Conservation (phyloP, 768 basidiomycete genomes). For the Russula griseocarnosa region DNA sequence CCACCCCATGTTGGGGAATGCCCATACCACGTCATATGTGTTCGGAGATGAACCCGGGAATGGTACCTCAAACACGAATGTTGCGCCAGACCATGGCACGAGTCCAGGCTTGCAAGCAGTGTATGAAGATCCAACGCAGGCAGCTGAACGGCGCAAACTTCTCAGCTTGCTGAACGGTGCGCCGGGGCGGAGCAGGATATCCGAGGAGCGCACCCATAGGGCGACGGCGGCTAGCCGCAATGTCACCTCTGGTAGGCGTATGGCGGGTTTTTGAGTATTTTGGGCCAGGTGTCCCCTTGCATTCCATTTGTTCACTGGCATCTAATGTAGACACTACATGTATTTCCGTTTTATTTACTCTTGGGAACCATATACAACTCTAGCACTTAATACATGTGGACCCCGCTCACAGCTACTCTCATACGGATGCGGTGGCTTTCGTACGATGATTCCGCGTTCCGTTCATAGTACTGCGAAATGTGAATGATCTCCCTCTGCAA, state of each 20-base stretch:
- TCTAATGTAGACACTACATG: constrained; percentile 6
- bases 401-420: background rate
- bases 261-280: constrained; percentile 19
- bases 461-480: background rate
- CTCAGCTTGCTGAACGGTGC: constrained; percentile 26
- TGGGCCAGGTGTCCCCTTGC: background rate
- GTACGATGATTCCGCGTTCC: background rate
- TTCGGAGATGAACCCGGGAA: constrained; percentile 24
- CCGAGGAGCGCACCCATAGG: constrained; percentile 4
- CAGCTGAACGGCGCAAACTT: constrained; percentile 25
- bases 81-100: constrained; percentile 9
- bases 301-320: constrained; percentile 5
- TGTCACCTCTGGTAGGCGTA: constrained; percentile 2
- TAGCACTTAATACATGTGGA: background rate
- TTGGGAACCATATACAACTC: background rate
- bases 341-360: background rate
- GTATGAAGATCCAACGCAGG: constrained; percentile 28
- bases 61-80: constrained; percentile 2
- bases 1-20: background rate
- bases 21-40: constrained; percentile 17
- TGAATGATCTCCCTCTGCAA: background rate
- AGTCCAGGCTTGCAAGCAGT: constrained; percentile 23
- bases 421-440: background rate
- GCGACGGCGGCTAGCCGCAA: background rate
- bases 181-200: constrained; percentile 19